Conservation (phyloP, 139 green algal genomes). For the Coelastrella sp. region DNA sequence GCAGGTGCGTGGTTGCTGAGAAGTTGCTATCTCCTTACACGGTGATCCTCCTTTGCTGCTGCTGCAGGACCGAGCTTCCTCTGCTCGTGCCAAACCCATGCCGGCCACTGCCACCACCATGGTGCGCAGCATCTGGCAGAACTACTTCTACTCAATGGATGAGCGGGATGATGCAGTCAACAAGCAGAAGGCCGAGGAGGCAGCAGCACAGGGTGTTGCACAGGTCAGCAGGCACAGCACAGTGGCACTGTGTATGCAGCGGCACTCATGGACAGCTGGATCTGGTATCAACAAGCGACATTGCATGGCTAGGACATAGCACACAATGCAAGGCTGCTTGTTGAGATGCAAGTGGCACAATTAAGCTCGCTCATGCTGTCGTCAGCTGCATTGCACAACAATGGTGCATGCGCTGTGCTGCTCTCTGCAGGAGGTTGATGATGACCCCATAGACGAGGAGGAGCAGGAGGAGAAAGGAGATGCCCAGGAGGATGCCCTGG, state of each 20-base stretch:
- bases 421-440: constrained; percentile 66
- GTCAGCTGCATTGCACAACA: no score
- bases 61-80: constrained; percentile 59
- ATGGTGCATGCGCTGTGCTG: neutral
- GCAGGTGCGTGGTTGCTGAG: no score
- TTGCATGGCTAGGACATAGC: no score
- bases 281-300: neutral
- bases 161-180: constrained; percentile 43
- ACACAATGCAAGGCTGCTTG: no score
- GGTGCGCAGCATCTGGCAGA: constrained; percentile 86
- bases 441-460: constrained; percentile 82
- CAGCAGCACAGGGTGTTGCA: constrained; percentile 8
- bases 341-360: no score
- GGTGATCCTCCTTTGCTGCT: neutral
- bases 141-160: constrained; percentile 73
- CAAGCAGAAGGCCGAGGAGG: constrained; percentile 42
- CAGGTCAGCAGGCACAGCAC: constrained; percentile 34
- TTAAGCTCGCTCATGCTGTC: no score
- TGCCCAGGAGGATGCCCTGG: constrained; percentile 65
- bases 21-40: neutral
- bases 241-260: neutral
- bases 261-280: no score
- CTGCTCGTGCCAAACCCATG: constrained; percentile 83
- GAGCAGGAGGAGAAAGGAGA: constrained; percentile 63
- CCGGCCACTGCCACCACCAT: constrained; percentile 93